Base-by-base conservation (phyloP, 202 grass and related monocot genomes). In the Schoenoplectus tabernaemontani region DNA sequence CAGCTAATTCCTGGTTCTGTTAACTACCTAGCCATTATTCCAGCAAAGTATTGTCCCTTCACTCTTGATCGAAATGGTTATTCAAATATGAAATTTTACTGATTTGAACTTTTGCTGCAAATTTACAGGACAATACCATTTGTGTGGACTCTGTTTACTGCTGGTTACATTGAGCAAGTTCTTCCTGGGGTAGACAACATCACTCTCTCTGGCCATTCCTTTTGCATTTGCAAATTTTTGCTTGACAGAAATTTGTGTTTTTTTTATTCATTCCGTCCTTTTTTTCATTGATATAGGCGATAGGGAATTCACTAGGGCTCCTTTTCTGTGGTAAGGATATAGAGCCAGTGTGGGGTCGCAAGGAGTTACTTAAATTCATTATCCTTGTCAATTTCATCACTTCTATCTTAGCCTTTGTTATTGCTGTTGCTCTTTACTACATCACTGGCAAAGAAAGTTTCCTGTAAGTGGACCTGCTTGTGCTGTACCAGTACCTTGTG, bases 101-200 rank as follows among this genome's bases (percentile, higher is more conserved):
- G 17, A 67, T 34, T 57, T 48, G 22, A 63, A 37, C 82, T 66
- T n/a, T 41, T 63, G 34, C 4, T 64, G 36, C 53, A 73, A 16
- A 79, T 70, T 82, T 83, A 41, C 83, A 99, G 96, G 85, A 96
- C 96, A 67, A 99, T 99, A 81, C 96, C 96, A 36, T 99, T 93
- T 60, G 90, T 91, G 17, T 96, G 96, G 96, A 99, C 91, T 1
- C 86, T 99, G 77, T 84, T 99, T 81, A 99, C 96, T 10, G 92
- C 96, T 68, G 96, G 96, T 57, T 99, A 96, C 76, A 87, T 99
- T 20, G 96, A 99, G 78, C 96, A 99, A 88, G 88, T 90, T 60
- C 92, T 99, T 85, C 86, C 88, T 64, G 92, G 96, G 92, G 96
- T 99, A 78, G 61, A 78, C 48, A 59, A 51, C 19, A 17, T 78